These are phyloP conservation scores for Dichomitus squalens DNA, from an alignment of 1,284 basidiomycete species.

Conservation along the genomic window DNA sequence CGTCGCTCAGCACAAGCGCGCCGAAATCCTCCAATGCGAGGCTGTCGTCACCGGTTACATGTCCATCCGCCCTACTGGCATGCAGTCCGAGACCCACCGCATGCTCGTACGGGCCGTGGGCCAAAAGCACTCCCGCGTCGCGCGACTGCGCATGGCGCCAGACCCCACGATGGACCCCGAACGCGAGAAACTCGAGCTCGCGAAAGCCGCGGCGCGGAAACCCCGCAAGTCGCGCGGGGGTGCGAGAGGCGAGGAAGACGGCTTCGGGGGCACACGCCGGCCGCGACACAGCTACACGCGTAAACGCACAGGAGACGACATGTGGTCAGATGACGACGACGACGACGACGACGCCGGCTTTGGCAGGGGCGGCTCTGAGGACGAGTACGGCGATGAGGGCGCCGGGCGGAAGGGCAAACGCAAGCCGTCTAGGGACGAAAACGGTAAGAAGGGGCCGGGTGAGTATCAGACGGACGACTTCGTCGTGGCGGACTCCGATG, in stretches of 20 bases:
- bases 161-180: conserved; percentile 76
- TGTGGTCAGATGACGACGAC: conserved; percentile 51
- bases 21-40: conserved; percentile 84
- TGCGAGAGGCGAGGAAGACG: conserved; percentile 48
- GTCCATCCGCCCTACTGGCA: conserved; percentile 83
- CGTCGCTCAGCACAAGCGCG: conserved; percentile 87
- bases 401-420: conserved; percentile 42
- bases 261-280: conserved; percentile 46
- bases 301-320: conserved; percentile 38
- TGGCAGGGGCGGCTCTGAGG: conserved; percentile 62
- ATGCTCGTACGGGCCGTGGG: conserved; percentile 87
- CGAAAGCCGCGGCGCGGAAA: conserved; percentile 65
- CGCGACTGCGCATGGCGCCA: conserved; percentile 73
- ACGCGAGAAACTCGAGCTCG: conserved; percentile 69
- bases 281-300: conserved; percentile 34
- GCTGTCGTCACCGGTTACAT: conserved; percentile 83
- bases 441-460: conserved; percentile 47
- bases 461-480: conserved; percentile 86
- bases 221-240: conserved; percentile 53
- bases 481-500: conserved; percentile 75
- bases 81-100: conserved; percentile 88
- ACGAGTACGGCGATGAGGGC: conserved; percentile 43
- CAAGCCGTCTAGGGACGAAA: conserved; percentile 41
- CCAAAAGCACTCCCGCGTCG: conserved; percentile 81
- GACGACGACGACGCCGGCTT: conserved; percentile 41